Percentiles rank a stretch among this genome's conserved stretches.
phyloP scores from a whole-genome alignment of 1,284 basidiomycete species.

The Gomphus bonarii region DNA sequence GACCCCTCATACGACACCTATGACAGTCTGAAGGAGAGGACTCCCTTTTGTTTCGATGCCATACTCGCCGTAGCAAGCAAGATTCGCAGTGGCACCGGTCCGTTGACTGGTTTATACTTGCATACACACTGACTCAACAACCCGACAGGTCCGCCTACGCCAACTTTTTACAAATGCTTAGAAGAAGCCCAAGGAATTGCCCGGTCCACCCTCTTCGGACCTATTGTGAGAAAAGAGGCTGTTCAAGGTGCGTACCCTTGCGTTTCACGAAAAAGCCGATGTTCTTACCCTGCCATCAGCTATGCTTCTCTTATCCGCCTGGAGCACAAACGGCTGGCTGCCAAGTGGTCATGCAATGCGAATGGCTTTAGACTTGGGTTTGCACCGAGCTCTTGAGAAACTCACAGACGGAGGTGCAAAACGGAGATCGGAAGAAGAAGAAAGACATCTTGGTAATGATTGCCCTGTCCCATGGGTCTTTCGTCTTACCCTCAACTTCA shows the following conservation, averaged over 20 bases:
- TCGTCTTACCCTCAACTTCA: conserved; percentile 10
- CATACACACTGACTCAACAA: conserved; percentile 5
- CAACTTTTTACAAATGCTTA: conserved; percentile 82
- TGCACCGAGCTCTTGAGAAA: conserved; percentile 85
- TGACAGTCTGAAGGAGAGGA: conserved; percentile 80
- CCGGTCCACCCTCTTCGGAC: conserved; percentile 83
- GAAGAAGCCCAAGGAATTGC: conserved; percentile 94
- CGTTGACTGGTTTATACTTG: background rate
- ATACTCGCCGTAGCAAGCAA: conserved; percentile 87
- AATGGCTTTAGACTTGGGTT: conserved; percentile 87
- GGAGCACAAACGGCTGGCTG: conserved; percentile 92
- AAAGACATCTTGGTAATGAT: conserved; percentile 71
- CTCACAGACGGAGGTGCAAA: conserved; percentile 67
- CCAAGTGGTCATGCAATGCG: conserved; percentile 88
- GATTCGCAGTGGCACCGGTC: conserved; percentile 79
- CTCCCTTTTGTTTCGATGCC: conserved; percentile 88
- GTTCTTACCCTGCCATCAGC: conserved; percentile 32
- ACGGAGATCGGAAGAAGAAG: conserved; percentile 68
- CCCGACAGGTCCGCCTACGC: conserved; percentile 41
- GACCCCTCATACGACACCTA: conserved; percentile 86
- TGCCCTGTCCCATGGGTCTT: conserved; percentile 12
- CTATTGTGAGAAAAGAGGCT: conserved; percentile 87
- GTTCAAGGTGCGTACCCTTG: conserved; percentile 57
- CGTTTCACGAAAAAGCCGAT: background rate
- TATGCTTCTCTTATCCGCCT: conserved; percentile 84